Base-by-base conservation (phyloP, 192 early-diverging fungal species). In the Backusella circina region DNA sequence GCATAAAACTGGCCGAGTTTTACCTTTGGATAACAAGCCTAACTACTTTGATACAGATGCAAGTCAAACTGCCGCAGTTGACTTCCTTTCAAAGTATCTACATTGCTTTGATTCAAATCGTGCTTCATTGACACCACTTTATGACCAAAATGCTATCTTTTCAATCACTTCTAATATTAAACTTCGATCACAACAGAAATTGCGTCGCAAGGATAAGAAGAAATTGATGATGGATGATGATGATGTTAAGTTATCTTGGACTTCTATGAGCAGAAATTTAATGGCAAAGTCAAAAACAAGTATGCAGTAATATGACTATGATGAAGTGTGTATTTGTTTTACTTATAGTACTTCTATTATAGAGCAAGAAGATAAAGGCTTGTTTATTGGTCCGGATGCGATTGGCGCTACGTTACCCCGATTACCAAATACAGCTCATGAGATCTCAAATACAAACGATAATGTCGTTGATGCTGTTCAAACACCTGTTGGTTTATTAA, bases 381-480 rank as follows among this genome's bases (percentile, higher is more conserved):
- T 78, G 12, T 26, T 78, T 18, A 10, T 30, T 68, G 77, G 77
- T 23, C 47, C 64, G 12, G 77, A 78, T 1, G 50, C 15, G 2
- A 82, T 82, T 51, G 61, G 67, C 8, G 35, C 71, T 18, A 57
- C 69, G 31, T 7, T 82, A n/a, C 16, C 31, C 7, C 36, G 68
- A 36, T 50, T 87, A 35, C 86, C 86, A 4, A 47, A 77, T 12
- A 84, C 84, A 3, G 65, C 69, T 15, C 86, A 87, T 64, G 81
- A 85, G 23, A 54, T 87, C 13, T 38, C 64, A 16, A 81, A 82
- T 12, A 73, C 77, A 35, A 75, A 81, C 18, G 79, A 85, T 32
- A 73, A 81, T 70, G 73, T 80, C 5, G 50, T 84, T 3, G 86
- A 87, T 72, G 84, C 84, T 21, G 80, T 80, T 80, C 84, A 87